These are phyloP conservation scores for Boletales sp. DNA, from an alignment of 768 basidiomycete genomes.

Conservation along the genomic window DNA sequence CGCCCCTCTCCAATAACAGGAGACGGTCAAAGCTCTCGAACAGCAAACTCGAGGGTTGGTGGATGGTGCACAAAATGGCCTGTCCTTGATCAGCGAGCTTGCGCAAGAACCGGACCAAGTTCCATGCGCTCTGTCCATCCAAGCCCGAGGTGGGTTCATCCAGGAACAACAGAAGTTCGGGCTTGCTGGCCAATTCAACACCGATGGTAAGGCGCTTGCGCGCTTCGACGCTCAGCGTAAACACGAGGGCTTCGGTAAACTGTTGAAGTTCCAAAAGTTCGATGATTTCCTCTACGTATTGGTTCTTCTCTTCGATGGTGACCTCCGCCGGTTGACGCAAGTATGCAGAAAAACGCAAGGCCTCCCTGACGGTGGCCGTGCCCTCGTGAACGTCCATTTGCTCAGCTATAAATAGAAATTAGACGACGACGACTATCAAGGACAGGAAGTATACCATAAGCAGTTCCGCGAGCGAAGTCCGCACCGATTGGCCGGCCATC, in stretches of 20 bases:
- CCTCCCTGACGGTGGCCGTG: slow-evolving; percentile 80
- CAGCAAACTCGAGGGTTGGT: slow-evolving; percentile 80
- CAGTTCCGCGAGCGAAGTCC: slow-evolving; percentile 65
- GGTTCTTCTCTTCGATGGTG: slow-evolving; percentile 68
- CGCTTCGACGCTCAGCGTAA: slow-evolving; percentile 62
- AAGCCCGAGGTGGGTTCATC: slow-evolving; percentile 55
- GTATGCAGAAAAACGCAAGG: slow-evolving; percentile 81
- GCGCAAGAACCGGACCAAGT: slow-evolving; percentile 73
- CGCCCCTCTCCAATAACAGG: slow-evolving; percentile 68
- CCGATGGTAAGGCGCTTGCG: slow-evolving; percentile 89
- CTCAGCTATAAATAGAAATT: slow-evolving; percentile 47
- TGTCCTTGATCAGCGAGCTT: slow-evolving; percentile 85
- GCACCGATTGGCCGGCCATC: slow-evolving; percentile 59
- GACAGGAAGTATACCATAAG: slow-evolving; percentile 53
- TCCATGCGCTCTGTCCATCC: slow-evolving; percentile 72
- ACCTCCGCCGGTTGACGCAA: slow-evolving; percentile 72
- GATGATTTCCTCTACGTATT: slow-evolving; percentile 80
- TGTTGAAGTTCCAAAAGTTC: slow-evolving; percentile 83
- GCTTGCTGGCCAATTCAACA: slow-evolving; percentile 84
- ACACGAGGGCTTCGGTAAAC: slow-evolving; percentile 77
- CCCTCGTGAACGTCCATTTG: slow-evolving; percentile 87
- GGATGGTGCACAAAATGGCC: slow-evolving; percentile 88
- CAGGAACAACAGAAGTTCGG: slow-evolving; percentile 21
- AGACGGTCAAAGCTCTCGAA: slow-evolving; percentile 84
- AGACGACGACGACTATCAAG: slow-evolving; percentile 19